Base-by-base conservation (phyloP, 2,329 filamentous ascomycete species). In the Ampelomyces quisqualis region DNA sequence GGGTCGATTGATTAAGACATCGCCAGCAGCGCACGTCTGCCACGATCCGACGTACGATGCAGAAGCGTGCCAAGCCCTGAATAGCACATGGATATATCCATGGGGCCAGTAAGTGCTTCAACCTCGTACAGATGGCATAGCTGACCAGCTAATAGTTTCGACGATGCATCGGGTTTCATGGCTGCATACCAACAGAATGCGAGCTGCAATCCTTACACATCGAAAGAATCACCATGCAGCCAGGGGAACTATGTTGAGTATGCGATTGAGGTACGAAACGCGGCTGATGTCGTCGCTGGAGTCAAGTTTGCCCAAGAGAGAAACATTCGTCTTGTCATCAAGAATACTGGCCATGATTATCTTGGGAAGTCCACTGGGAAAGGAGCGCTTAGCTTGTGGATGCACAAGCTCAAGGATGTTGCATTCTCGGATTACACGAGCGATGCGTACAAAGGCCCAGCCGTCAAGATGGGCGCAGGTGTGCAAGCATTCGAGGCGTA, bases 381-480 rank as follows among this genome's bases (percentile, higher is more conserved):
- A 23, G 59, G 59, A 19, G 47, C 55, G 4, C 51, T 66, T 15
- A 49, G 47, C 14, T 42, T 65, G 28, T 66, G 62, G 62, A 64
- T 55, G 5, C 62, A 64, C 23, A 33, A 56, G 15, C 44, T 66
- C 4, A 65, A 64, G 33, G 43, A 32, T 10, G 42, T 51, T 18
- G 32, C 48, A 15, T 47, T 62, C n/a, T 36, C 32, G 13, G 38
- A 60, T 15, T 62, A 55, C 40, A 45, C 42, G n/a, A 45, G 48
- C 36, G 15, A 47, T 3, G 33, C 42, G 17, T 65, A 65, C 45
- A 53, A 45, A 14, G 63, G 63, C 15, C 46, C 50, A 5, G 55
- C 62, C 2, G 40, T 57, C 22, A 60, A 47, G 8, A 36, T 64
- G 18, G 62, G 60, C 29, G 57, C 62, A 7, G 63, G 63, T 4